Percentiles rank a stretch among this genome's conserved stretches.
Evolutionary conservation across 768 basidiomycete genomes (phyloP).

Genomic region (Hygrophoropsis aurantiaca): DNA sequence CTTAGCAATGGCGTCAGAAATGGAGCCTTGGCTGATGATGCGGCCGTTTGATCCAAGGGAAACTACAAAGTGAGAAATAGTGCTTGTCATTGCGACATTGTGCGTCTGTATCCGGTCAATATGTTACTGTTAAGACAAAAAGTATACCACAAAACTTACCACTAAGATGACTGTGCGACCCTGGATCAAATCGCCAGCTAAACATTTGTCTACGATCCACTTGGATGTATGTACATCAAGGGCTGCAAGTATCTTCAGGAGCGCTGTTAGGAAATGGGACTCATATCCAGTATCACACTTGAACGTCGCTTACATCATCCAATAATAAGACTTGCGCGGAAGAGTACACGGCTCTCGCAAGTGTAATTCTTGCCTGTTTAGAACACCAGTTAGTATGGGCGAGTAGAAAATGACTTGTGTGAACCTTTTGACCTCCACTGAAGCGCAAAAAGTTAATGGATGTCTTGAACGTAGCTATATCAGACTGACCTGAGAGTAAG

Average conservation of each 20-base stretch:
- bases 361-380: conserved; percentile 45
- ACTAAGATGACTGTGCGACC: conserved; percentile 55
- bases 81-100: conserved; percentile 27
- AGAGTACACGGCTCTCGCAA: conserved; percentile 58
- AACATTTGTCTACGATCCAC: conserved; percentile 46
- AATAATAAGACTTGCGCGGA: conserved; percentile 60
- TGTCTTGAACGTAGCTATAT: neutral
- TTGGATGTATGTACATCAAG: conserved; percentile 53
- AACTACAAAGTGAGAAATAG: conserved; percentile 41
- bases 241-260: conserved; percentile 42
- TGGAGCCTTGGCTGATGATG: conserved; percentile 46
- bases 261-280: neutral
- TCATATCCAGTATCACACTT: too few relatives aligned
- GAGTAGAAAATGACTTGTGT: neutral
- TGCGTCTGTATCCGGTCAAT: conserved; percentile 28
- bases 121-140: too few relatives aligned
- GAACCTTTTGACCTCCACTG: conserved; percentile 58
- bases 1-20: conserved; percentile 45
- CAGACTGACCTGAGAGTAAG: conserved; percentile 43
- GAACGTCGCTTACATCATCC: conserved; percentile 51
- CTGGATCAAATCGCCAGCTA: conserved; percentile 34
- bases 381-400: neutral
- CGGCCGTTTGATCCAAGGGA: conserved; percentile 55
- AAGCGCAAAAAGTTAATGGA: neutral
- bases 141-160: conserved; percentile 36